phyloP scores from a whole-genome alignment of 2,329 filamentous ascomycete species.

The Cordyceps fumosorosea region DNA sequence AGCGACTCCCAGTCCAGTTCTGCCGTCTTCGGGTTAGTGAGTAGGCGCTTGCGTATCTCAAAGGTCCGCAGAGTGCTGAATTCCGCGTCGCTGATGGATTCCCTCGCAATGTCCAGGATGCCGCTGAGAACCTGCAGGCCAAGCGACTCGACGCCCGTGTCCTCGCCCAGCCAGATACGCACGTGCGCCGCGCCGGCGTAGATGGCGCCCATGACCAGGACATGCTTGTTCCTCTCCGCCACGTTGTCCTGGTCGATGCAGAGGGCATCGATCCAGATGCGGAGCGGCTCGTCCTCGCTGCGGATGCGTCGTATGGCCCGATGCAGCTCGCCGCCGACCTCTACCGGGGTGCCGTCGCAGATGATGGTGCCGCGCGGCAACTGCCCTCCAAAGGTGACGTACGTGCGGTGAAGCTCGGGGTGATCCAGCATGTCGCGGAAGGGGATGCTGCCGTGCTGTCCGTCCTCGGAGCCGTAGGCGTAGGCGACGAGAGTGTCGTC shows the following conservation, averaged over 20 bases:
- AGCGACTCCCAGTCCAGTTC: background rate
- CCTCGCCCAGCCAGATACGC: slow-evolving; percentile 14
- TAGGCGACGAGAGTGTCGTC: background rate
- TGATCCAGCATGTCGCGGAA: background rate
- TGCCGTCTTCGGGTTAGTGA: background rate
- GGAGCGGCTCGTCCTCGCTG: background rate
- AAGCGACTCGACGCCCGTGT: slow-evolving; percentile 9
- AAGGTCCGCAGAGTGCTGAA: background rate
- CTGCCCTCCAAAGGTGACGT: background rate
- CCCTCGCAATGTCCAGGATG: background rate
- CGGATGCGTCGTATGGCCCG: slow-evolving; percentile 11
- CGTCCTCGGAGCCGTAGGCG: background rate
- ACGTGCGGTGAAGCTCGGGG: background rate
- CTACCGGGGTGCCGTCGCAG: slow-evolving; percentile 9
- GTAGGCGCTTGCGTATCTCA: background rate
- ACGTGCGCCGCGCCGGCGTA: slow-evolving; percentile 11
- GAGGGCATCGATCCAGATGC: slow-evolving; percentile 15
- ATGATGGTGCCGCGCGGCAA: background rate
- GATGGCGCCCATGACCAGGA: slow-evolving; percentile 13
- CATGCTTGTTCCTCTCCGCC: slow-evolving; percentile 13
- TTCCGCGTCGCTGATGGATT: background rate
- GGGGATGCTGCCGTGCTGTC: background rate
- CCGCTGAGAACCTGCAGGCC: background rate
- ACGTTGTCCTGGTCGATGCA: slow-evolving; percentile 15
- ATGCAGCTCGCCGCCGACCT: slow-evolving; percentile 13